phyloP scores from a whole-genome alignment of 2,329 filamentous ascomycete species.

The Fusarium sp. region DNA sequence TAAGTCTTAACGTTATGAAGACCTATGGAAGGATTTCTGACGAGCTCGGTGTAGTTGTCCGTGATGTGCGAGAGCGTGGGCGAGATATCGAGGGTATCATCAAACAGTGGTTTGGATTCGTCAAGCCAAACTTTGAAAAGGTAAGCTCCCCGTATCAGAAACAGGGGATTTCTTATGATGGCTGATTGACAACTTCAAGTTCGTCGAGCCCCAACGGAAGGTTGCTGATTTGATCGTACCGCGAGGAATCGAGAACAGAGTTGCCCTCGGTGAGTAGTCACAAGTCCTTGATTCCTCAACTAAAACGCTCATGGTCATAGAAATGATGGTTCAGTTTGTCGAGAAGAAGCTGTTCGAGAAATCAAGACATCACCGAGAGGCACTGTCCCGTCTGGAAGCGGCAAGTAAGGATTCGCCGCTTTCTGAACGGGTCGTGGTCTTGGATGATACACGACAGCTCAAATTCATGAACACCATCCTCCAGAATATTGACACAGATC shows the following conservation, averaged over 20 bases:
- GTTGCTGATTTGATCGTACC: slow-evolving; percentile 96
- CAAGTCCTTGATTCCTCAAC: background rate
- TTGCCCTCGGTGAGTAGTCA: slow-evolving; percentile 76
- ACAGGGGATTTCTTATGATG: background rate
- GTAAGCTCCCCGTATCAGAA: slow-evolving; percentile 45
- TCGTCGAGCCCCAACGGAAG: slow-evolving; percentile 89
- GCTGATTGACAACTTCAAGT: slow-evolving; percentile 57
- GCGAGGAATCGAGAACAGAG: slow-evolving; percentile 91
- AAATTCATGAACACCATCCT: slow-evolving; percentile 91
- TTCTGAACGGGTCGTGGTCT: slow-evolving; percentile 76
- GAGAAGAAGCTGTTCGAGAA: slow-evolving; percentile 87
- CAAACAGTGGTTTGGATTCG: slow-evolving; percentile 96
- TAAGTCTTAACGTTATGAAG: slow-evolving; percentile 54
- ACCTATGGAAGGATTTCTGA: background rate
- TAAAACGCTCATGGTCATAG: slow-evolving; percentile 51
- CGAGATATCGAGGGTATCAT: slow-evolving; percentile 94
- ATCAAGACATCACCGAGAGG: slow-evolving; percentile 81
- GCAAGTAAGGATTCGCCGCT: slow-evolving; percentile 76
- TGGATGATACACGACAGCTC: slow-evolving; percentile 82
- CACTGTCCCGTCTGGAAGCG: slow-evolving; percentile 78
- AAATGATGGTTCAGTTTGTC: slow-evolving; percentile 94
- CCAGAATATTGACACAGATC: slow-evolving; percentile 77
- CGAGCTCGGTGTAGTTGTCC: slow-evolving; percentile 66
- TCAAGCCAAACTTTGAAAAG: slow-evolving; percentile 96
- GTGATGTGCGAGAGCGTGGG: slow-evolving; percentile 89